Evolutionary conservation across 192 early-diverging fungal genomes (phyloP), one percentile per base, ranked within the genome.

Genomic region (Entomortierella parvispora): DNA sequence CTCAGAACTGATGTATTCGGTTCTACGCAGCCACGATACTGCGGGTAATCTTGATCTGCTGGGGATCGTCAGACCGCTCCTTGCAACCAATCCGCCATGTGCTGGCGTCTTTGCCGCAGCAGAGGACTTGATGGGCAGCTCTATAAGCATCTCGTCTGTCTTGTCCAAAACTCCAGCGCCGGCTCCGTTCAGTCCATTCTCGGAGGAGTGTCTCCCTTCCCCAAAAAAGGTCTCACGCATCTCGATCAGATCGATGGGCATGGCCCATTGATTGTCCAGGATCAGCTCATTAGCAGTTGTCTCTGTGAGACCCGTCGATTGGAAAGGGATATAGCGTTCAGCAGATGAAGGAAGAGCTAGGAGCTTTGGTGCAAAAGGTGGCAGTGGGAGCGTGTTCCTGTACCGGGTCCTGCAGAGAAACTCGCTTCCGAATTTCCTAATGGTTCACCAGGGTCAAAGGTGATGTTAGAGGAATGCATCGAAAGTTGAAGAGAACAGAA

Each of bases 1-100:
- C 23, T 84, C 83, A 10, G 76, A 62, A 23, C 76, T 78, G 65
- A 86, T 86, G 50, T 86, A 86, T 53, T 86, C 85, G 17, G 85
- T 84, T 12, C 85, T 80, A n/a, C 85, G 83, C 22, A 86, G 53
- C 85, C 85, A 86, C 1, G 85, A 80, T 2, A 86, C 85, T 20
- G 70, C 66, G 22, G 81, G 71, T 43, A 68, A 48, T 18, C 75
- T 58, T 5, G 65, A 66, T 32, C 69, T 65, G 50, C 55, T 68
- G 22, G 56, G 55, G 7, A 70, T 23, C 8, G 62, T 15, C 42
- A 71, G 5, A 53, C 68, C 7, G 32, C 31, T 12, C 42, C 57
- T 20, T 50, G 50, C 29, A 45, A 45, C 25, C 49, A 57, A 58
- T 71, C 37, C 37, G 7, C 78, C 44, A 31, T 23, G 6, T 60